Evolutionary conservation across 495 filamentous ascomycete genomes (phyloP), one percentile per base, ranked within the genome.

Genomic region (Tuber microsphaerosporum): DNA sequence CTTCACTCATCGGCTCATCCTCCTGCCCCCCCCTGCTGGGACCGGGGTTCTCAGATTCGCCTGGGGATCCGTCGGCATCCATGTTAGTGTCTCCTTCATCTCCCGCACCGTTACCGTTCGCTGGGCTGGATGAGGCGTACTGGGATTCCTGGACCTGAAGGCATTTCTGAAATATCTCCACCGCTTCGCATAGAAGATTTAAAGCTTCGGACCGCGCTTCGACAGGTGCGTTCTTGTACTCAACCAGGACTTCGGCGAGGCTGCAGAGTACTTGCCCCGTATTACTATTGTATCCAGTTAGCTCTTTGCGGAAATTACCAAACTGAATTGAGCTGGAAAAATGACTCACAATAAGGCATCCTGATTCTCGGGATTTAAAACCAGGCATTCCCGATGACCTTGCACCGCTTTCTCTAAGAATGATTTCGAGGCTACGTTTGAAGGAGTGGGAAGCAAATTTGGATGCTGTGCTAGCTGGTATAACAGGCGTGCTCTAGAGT

Each of bases 311-410:
- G n/a, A 71, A 44, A 26, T 71, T 69, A 16, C 2, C 26, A 12
- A 31, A 45, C 31, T n/a, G 19, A 26, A 26, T 17, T 44, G 26
- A 48, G n/a, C 16, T 12, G 22, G 14, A 34, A 34, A 20, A 41
- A 73, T 16, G 37, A 74, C 70, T 72, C 73, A 82, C 80, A 82
- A 82, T 65, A 82, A 31, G 6, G 77, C 74, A 79, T 82, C 80
- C 48, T 79, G 76, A 56, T 79, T 77, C 46, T 73, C 65, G 0
- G 75, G 56, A 26, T 79, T 68, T 46, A 82, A 34, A 37, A 26
- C 16, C 51, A 81, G 44, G 26, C 75, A 80, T 61, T 75, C 44
- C 8, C 76, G 65, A 65, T 81, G 80, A 12, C 76, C 73, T 45
- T 81, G 72, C 31, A 81, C 42, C 9, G 76, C 76, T 41, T 51